These are phyloP conservation scores for Aspergillus tubingensis DNA, from an alignment of 2,329 filamentous ascomycete species.

Conservation along the genomic window DNA sequence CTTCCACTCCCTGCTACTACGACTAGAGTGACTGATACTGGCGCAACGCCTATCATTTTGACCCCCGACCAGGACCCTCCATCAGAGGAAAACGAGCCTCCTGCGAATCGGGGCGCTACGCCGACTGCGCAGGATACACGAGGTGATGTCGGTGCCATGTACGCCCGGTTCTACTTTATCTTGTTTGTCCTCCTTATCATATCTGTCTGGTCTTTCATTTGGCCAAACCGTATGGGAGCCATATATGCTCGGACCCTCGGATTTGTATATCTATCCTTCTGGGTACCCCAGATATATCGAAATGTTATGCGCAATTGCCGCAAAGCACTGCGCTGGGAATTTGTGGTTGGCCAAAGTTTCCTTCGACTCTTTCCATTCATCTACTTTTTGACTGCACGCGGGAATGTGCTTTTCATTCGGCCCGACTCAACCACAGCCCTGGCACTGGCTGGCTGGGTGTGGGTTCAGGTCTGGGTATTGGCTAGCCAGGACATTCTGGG, in stretches of 20 bases:
- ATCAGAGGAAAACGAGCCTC: slow-evolving; percentile 37
- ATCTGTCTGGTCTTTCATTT: slow-evolving; percentile 60
- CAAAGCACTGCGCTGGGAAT: slow-evolving; percentile 87
- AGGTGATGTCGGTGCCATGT: slow-evolving; percentile 59
- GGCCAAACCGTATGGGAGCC: slow-evolving; percentile 55
- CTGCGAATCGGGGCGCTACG: slow-evolving; percentile 35
- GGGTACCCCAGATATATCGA: slow-evolving; percentile 87
- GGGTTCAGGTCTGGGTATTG: slow-evolving; percentile 80
- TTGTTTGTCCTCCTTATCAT: slow-evolving; percentile 60
- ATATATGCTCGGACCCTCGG: slow-evolving; percentile 64
- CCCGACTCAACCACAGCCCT: slow-evolving; percentile 67
- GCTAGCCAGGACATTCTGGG: slow-evolving; percentile 81
- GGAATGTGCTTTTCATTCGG: slow-evolving; percentile 79
- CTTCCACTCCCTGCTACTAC: slow-evolving; percentile 57
- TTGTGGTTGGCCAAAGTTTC: slow-evolving; percentile 78
- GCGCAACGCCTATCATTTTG: slow-evolving; percentile 59
- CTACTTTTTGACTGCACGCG: slow-evolving; percentile 77
- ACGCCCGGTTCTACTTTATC: slow-evolving; percentile 63
- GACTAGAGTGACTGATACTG: slow-evolving; percentile 44
- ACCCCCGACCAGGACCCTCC: slow-evolving; percentile 60
- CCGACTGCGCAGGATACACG: slow-evolving; percentile 39
- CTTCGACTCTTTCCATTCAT: slow-evolving; percentile 76
- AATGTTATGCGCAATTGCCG: slow-evolving; percentile 91
- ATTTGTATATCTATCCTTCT: slow-evolving; percentile 82
- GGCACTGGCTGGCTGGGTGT: slow-evolving; percentile 74